Base-by-base conservation (phyloP, 768 basidiomycete species). In the Tricholoma terreum region DNA sequence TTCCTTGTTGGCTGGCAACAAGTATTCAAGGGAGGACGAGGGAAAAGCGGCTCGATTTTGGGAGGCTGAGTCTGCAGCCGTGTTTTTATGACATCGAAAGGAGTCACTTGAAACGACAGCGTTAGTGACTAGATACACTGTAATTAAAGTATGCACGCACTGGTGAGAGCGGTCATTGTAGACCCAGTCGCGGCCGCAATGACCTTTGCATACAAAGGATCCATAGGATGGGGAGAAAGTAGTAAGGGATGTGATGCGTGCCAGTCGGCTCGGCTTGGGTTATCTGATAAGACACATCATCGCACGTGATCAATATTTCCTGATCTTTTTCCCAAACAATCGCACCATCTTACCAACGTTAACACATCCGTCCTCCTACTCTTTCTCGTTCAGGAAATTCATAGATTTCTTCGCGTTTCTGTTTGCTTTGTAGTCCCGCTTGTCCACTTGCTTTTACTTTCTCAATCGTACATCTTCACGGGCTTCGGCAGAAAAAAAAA, bases 31-130 rank as follows among this genome's bases (percentile, higher is more conserved):
- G 84, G 79, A 51, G 81, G 78, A 56, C 76, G 78, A 55, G 83
- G 78, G 67, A 84, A 81, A 24, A 84, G 76, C 46, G 71, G 79
- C 56, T 70, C 77, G 59, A 70, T 75, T 67, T 71, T 70, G 19
- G 80, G 75, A n/a, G 87, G 87, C 69, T 91, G 94, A 0, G 97
- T 98, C 71, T 99, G 97, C 15, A 99, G 77, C 27, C 97, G 85
- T 11, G 96, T 98, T 72, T 98, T 98, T 63, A 98, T 82, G 54
- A 99, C 94, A 73, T 99, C 97, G 71, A 99, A 99, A 3, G 97
- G 97, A 2, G 96, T 98, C 97, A 99, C 96, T 98, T 69, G 31
- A 31, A 53, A 40, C n/a, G 35, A 62, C 33, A 63, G 55, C 27
- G 53, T 24, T n/a, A 14, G 22, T 49, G 19, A 33, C 54, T 22